Evolutionary conservation across 306 rosid genomes (phyloP).

Genomic region (Fragaria iinumae): DNA sequence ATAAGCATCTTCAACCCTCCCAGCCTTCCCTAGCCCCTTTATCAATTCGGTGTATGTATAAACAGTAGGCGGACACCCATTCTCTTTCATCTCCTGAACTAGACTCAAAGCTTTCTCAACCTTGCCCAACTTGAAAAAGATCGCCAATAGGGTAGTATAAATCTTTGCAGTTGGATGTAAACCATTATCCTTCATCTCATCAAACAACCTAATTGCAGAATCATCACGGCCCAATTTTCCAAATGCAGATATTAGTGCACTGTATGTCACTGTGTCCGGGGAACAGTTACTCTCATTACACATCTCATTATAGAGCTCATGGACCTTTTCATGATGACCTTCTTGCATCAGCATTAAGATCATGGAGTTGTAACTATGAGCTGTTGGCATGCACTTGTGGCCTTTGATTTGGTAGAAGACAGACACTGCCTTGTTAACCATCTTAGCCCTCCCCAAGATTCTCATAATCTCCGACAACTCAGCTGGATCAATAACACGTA

Average conservation of each 20-base stretch:
- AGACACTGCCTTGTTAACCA: conserved; percentile 80
- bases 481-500: conserved; percentile 47
- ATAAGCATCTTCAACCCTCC: conserved; percentile 76
- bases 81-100: conserved; percentile 66
- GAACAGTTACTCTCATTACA: conserved; percentile 63
- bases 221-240: conserved; percentile 68
- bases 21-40: conserved; percentile 82
- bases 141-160: conserved; percentile 64
- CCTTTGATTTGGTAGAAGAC: conserved; percentile 74
- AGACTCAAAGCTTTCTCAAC: conserved; percentile 65
- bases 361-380: conserved; percentile 63
- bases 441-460: conserved; percentile 74
- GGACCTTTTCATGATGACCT: conserved; percentile 79
- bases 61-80: conserved; percentile 67
- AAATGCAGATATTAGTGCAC: conserved; percentile 68
- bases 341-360: conserved; percentile 84
- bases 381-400: conserved; percentile 70
- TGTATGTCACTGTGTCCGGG: conserved; percentile 81
- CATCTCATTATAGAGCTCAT: conserved; percentile 90
- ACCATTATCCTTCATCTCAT: conserved; percentile 90
- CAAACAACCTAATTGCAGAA: conserved; percentile 66
- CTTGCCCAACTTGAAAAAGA: conserved; percentile 60
- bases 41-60: conserved; percentile 80
- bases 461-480: conserved; percentile 69
- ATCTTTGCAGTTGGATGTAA: conserved; percentile 75